Percentiles rank a stretch among this genome's conserved stretches.
Conservation (phyloP, 345 rosid species). For the Excoecaria agallocha region DNA sequence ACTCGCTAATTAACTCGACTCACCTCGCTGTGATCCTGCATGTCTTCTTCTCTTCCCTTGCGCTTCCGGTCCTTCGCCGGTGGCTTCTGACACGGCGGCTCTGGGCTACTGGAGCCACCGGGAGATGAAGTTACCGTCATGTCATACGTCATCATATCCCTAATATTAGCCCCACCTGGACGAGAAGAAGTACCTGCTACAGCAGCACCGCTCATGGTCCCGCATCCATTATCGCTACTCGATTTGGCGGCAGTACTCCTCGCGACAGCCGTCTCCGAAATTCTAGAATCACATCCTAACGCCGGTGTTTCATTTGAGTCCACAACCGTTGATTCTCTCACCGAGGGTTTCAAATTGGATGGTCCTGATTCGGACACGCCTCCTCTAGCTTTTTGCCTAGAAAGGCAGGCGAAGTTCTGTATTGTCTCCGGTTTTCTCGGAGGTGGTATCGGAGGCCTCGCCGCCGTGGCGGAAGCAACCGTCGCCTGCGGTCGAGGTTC, state of each 20-base stretch:
- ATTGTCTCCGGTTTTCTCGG: conserved; percentile 32
- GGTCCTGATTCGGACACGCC: conserved; percentile 39
- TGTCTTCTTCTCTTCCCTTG: conserved; percentile 58
- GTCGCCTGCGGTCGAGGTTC: conserved; percentile 13
- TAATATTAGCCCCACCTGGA: conserved; percentile 12
- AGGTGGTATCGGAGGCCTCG: conserved; percentile 53
- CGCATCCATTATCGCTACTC: conserved; percentile 26
- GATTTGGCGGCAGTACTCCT: conserved; percentile 27
- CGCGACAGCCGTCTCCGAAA: conserved; percentile 26
- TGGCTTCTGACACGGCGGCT: conserved; percentile 36
- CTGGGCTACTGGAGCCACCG: conserved; percentile 56
- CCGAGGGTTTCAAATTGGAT: conserved; percentile 38
- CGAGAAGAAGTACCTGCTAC: conserved; percentile 26
- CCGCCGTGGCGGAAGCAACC: conserved; percentile 20
- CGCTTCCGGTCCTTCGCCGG: conserved; percentile 60
- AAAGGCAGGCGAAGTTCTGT: conserved; percentile 57
- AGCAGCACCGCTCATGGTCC: conserved; percentile 30
- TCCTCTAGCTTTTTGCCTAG: conserved; percentile 41
- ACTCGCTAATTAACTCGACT: conserved; percentile 23
- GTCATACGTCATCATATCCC: conserved; percentile 37
- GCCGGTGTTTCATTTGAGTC: conserved; percentile 54
- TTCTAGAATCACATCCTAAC: conserved; percentile 31
- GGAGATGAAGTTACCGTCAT: conserved; percentile 50
- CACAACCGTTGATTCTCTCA: conserved; percentile 57
- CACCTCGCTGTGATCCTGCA: conserved; percentile 68